Conservation (phyloP, 1,139 yeast genomes). For the Diutina rugosa region DNA sequence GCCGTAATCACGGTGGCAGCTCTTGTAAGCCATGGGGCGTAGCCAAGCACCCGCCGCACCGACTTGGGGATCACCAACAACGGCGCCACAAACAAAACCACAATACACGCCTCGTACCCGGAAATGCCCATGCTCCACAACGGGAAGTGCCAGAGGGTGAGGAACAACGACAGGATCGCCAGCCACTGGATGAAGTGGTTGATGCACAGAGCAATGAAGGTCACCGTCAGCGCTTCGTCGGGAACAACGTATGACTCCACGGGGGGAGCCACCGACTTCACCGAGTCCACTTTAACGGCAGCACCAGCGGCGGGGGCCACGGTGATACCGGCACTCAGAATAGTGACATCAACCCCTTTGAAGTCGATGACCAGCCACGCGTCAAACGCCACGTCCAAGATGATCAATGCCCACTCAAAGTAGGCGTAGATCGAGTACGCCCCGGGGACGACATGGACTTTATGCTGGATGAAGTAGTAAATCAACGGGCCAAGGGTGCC, state of each 20-base stretch:
- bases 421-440: constrained; percentile 92
- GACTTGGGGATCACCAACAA: constrained; percentile 41
- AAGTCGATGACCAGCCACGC: constrained; percentile 69
- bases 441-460: constrained; percentile 79
- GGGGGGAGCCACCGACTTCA: not conserved
- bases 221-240: constrained; percentile 8
- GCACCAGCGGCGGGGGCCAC: not conserved
- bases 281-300: not conserved
- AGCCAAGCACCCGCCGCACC: constrained; percentile 26
- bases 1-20: constrained; percentile 52
- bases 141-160: constrained; percentile 94
- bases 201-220: constrained; percentile 31
- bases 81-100: constrained; percentile 43
- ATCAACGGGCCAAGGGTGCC: constrained; percentile 64
- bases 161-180: constrained; percentile 61
- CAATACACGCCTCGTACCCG: constrained; percentile 73
- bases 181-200: constrained; percentile 80
- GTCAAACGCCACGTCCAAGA: constrained; percentile 78
- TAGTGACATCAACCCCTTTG: constrained; percentile 4
- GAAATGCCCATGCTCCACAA: constrained; percentile 97
- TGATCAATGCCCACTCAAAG: constrained; percentile 82
- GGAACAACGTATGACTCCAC: not conserved
- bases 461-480: constrained; percentile 87
- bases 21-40: constrained; percentile 35
- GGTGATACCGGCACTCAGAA: not conserved